Percentiles rank a stretch among this genome's conserved stretches.
These are phyloP conservation scores for Clarkia xantiana DNA, from an alignment of 345 rosid genomes.

Conservation along the genomic window DNA sequence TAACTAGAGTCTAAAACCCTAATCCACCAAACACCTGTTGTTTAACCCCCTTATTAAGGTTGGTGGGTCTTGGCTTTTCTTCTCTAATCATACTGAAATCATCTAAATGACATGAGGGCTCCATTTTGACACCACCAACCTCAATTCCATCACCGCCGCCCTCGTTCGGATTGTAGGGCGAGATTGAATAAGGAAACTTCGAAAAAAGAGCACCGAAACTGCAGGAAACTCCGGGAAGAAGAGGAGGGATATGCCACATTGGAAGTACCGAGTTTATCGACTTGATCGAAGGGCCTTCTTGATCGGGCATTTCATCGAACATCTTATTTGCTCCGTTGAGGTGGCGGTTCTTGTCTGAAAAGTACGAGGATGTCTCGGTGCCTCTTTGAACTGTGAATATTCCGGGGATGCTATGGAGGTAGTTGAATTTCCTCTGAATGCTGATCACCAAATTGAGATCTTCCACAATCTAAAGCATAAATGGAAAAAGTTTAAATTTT, in stretches of 20 bases:
- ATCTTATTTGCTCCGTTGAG: slow-evolving; percentile 27
- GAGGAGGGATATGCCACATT: slow-evolving; percentile 32
- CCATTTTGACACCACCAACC: slow-evolving; percentile 9
- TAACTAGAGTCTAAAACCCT: slow-evolving; percentile 14
- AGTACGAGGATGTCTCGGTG: no score
- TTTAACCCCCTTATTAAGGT: slow-evolving; percentile 4
- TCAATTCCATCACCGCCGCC: slow-evolving; percentile 3
- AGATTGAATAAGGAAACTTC: slow-evolving; percentile 30
- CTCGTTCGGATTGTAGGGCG: slow-evolving; percentile 12
- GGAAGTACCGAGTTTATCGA: slow-evolving; percentile 35
- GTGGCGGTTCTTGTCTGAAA: slow-evolving; percentile 3
- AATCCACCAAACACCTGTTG: slow-evolving; percentile 5
- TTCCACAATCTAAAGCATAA: slow-evolving; percentile 28
- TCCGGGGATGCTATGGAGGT: slow-evolving; percentile 61
- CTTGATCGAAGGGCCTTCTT: slow-evolving; percentile 20
- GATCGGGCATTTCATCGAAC: slow-evolving; percentile 14
- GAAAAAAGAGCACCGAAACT: slow-evolving; percentile 39
- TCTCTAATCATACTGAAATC: not conserved
- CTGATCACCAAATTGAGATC: slow-evolving; percentile 52
- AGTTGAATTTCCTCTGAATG: slow-evolving; percentile 53
- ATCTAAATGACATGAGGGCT: slow-evolving; percentile 13
- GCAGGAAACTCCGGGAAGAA: slow-evolving; percentile 29
- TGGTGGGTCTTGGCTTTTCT: slow-evolving; percentile 13
- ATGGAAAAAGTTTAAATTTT: not conserved
- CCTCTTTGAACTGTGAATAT: slow-evolving; percentile 37